Evolutionary conservation across 2,329 filamentous ascomycete genomes (phyloP).

Genomic region (Penicillium sp.): DNA sequence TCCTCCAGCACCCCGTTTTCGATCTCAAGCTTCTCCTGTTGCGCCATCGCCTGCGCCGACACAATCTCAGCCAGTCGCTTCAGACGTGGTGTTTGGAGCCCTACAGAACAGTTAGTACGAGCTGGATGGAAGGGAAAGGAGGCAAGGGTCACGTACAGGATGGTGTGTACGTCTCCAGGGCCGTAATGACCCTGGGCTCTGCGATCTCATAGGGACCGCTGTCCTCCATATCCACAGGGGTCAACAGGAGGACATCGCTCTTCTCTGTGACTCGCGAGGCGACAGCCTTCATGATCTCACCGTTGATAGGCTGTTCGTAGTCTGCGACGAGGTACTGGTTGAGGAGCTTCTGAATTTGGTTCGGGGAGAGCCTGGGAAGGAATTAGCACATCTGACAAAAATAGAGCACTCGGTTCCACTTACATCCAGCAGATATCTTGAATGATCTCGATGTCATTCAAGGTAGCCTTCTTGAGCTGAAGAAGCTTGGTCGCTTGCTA

Average conservation of each 20-base stretch:
- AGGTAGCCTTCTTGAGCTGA: slow-evolving; percentile 95
- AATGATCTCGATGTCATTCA: slow-evolving; percentile 99
- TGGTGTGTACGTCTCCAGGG: slow-evolving; percentile 94
- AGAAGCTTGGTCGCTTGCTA: slow-evolving; percentile 96
- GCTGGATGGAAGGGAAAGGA: background rate
- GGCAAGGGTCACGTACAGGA: slow-evolving; percentile 64
- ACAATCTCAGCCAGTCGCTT: slow-evolving; percentile 98
- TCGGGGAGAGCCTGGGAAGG: slow-evolving; percentile 73
- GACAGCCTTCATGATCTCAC: slow-evolving; percentile 99
- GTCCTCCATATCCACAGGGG: slow-evolving; percentile 98
- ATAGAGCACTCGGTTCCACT: slow-evolving; percentile 40
- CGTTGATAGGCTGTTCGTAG: slow-evolving; percentile 98
- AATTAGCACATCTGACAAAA: slow-evolving; percentile 6
- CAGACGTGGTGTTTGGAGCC: slow-evolving; percentile 90
- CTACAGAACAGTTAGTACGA: slow-evolving; percentile 46
- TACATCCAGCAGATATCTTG: slow-evolving; percentile 99
- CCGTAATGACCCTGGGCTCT: slow-evolving; percentile 90
- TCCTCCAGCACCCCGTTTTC: slow-evolving; percentile 26
- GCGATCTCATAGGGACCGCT: slow-evolving; percentile 98
- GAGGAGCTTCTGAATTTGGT: slow-evolving; percentile 97
- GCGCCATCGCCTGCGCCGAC: slow-evolving; percentile 89
- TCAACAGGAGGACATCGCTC: slow-evolving; percentile 87
- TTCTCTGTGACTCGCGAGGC: slow-evolving; percentile 96
- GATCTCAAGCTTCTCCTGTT: slow-evolving; percentile 75
- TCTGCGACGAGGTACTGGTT: slow-evolving; percentile 98